Evolutionary conservation across 371 early-diverging fungal species (phyloP).

Genomic region (Apophysomyces trapeziformis): DNA sequence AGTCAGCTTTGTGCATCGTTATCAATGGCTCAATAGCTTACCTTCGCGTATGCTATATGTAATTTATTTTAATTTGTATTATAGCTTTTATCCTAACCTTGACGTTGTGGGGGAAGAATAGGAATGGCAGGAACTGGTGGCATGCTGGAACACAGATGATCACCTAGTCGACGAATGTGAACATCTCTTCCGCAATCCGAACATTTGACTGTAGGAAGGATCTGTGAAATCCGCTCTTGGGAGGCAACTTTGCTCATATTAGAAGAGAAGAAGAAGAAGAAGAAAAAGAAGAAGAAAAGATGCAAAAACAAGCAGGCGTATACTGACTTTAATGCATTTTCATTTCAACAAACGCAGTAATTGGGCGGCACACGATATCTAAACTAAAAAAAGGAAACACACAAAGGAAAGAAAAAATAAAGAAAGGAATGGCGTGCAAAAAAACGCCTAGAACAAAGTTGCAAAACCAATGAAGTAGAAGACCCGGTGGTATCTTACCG

Average conservation of each 20-base stretch:
- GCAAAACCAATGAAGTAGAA: slow-evolving; percentile 5
- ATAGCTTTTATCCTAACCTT: slow-evolving; percentile 24
- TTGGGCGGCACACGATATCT: slow-evolving; percentile 5
- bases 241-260: background rate
- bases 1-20: background rate
- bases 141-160: slow-evolving; percentile 23
- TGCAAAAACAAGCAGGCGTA: background rate
- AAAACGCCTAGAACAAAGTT: slow-evolving; percentile 11
- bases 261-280: background rate
- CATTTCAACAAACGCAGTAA: slow-evolving; percentile 3
- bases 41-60: background rate
- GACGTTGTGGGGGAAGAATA: slow-evolving; percentile 15
- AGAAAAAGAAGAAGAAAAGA: background rate
- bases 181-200: slow-evolving; percentile 28
- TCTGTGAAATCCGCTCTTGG: slow-evolving; percentile 22
- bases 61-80: background rate
- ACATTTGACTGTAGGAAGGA: slow-evolving; percentile 29
- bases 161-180: slow-evolving; percentile 23
- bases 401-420: background rate
- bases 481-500: background rate
- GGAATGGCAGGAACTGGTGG: slow-evolving; percentile 21
- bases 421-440: slow-evolving; percentile 10
- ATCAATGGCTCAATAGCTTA: background rate
- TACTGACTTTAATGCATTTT: slow-evolving; percentile 6
- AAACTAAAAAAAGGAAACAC: slow-evolving; percentile 9